Conservation (phyloP, 441 rosid genomes). For the Populus hybrid region DNA sequence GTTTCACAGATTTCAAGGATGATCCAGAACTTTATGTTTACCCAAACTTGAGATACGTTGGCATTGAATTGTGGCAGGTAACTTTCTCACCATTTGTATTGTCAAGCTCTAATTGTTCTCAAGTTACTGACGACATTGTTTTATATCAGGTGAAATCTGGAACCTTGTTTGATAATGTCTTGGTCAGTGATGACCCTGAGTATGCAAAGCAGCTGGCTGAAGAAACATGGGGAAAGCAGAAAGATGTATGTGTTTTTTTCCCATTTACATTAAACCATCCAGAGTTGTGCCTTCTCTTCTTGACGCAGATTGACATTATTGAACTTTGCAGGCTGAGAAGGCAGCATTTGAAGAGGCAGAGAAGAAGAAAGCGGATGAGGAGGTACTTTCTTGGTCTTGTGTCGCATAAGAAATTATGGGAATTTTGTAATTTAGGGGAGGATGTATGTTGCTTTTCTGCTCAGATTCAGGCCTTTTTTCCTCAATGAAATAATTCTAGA, state of each 20-base stretch:
- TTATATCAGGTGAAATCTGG: slow-evolving; percentile 66
- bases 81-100: no score
- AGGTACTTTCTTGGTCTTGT: slow-evolving; percentile 1
- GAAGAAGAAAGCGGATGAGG: slow-evolving; percentile 63
- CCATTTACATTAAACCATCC: no score
- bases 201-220: slow-evolving; percentile 81
- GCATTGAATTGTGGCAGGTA: slow-evolving; percentile 90
- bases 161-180: slow-evolving; percentile 80
- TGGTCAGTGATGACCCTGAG: slow-evolving; percentile 68
- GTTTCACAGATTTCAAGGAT: slow-evolving; percentile 74
- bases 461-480: no score
- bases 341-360: slow-evolving; percentile 91
- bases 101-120: no score
- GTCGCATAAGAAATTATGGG: no score
- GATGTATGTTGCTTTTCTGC: no score
- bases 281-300: no score
- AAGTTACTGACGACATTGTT: no score
- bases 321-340: slow-evolving; percentile 47
- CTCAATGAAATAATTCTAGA: no score
- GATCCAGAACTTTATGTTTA: slow-evolving; percentile 81
- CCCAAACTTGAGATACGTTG: slow-evolving; percentile 85
- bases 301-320: no score
- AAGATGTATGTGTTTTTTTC: slow-evolving; percentile 33
- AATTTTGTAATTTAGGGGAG: no score
- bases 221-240: slow-evolving; percentile 92